phyloP scores from a whole-genome alignment of 345 rosid species.

The Eucalyptus grandis region DNA sequence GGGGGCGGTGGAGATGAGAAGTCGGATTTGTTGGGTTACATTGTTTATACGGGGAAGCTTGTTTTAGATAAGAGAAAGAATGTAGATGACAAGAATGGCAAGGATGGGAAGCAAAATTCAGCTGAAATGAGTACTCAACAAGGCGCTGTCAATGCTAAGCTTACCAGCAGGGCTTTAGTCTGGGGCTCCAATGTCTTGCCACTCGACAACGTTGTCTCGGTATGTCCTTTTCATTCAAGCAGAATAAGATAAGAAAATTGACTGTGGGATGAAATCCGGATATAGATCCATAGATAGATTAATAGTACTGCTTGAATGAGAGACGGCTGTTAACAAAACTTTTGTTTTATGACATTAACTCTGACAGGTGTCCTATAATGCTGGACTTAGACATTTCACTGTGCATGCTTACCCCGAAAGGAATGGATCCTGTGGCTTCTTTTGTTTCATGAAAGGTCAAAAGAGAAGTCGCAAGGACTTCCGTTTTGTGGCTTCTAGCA shows the following conservation, averaged over 20 bases:
- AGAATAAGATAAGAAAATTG: neutral
- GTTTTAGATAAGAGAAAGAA: constrained; percentile 56
- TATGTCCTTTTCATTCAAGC: constrained; percentile 2
- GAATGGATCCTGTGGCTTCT: constrained; percentile 54
- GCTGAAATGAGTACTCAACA: constrained; percentile 26
- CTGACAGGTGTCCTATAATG: constrained; percentile 69
- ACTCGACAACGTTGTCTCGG: constrained; percentile 75
- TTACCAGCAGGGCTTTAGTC: constrained; percentile 74
- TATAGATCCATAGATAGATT: neutral
- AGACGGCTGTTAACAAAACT: neutral
- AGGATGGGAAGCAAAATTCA: constrained; percentile 20
- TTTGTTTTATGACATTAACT: neutral
- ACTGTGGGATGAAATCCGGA: neutral
- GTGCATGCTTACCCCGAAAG: constrained; percentile 76
- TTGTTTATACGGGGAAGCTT: constrained; percentile 69
- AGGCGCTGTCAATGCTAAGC: constrained; percentile 55
- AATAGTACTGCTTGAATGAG: neutral
- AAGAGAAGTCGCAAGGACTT: constrained; percentile 70
- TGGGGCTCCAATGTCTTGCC: constrained; percentile 74
- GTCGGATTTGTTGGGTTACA: constrained; percentile 72
- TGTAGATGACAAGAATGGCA: constrained; percentile 11
- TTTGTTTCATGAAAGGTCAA: constrained; percentile 64
- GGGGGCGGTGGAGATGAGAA: constrained; percentile 78
- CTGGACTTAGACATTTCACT: constrained; percentile 81
- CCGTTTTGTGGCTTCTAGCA: constrained; percentile 62